Evolutionary conservation across 148 eudicot genomes (phyloP).

Genomic region (Rhododendron henanense): DNA sequence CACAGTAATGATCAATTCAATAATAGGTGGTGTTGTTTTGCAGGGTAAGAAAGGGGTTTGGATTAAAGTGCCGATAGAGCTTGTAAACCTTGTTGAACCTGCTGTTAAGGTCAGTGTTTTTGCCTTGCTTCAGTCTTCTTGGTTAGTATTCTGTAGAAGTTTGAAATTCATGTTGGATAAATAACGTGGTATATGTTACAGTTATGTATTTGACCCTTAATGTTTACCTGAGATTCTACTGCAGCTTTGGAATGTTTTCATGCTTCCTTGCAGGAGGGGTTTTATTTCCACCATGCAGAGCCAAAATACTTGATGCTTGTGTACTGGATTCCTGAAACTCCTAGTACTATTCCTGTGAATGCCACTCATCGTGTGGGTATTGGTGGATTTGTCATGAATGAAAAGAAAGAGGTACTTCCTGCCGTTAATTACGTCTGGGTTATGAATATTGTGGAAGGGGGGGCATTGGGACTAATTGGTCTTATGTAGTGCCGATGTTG

Average conservation of each 20-base stretch:
- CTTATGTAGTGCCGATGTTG: neutral
- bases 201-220: neutral
- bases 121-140: neutral
- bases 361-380: constrained; percentile 75
- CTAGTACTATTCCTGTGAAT: constrained; percentile 47
- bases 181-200: neutral
- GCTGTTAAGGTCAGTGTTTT: constrained; percentile 41
- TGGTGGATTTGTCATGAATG: constrained; percentile 67
- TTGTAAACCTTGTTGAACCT: constrained; percentile 60
- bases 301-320: constrained; percentile 71
- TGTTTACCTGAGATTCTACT: neutral
- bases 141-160: neutral
- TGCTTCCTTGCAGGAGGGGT: constrained; percentile 56
- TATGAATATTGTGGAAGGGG: neutral
- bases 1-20: neutral
- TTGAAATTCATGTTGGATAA: neutral
- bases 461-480: neutral
- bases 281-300: constrained; percentile 86
- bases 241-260: neutral
- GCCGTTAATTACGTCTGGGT: neutral
- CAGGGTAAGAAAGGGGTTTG: constrained; percentile 82
- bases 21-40: neutral
- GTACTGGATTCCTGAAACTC: constrained; percentile 58
- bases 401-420: constrained; percentile 51
- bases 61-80: constrained; percentile 70